Conservation (phyloP, 768 basidiomycete species). For the Mycena metata region DNA sequence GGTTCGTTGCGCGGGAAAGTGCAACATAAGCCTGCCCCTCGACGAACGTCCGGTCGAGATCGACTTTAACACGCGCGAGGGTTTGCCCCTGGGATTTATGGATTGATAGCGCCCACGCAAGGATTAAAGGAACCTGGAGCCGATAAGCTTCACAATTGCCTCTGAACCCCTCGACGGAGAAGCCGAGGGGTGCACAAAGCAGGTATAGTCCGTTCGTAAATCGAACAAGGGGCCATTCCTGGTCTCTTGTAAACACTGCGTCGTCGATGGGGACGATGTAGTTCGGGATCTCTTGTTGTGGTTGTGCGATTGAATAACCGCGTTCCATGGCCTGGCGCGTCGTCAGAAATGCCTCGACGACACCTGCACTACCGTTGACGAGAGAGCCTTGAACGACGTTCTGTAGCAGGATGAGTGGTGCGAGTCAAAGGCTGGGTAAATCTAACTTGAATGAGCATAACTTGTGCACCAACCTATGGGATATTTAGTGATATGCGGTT, state of each 20-base stretch:
- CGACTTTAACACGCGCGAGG: conserved; percentile 81
- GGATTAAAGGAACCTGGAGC: conserved; percentile 65
- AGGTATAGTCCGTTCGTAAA: conserved; percentile 65
- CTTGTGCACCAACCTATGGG: conserved; percentile 78
- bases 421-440: neutral
- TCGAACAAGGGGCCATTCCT: conserved; percentile 70
- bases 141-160: conserved; percentile 72
- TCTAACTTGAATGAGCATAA: conserved; percentile 76
- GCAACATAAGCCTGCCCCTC: conserved; percentile 82
- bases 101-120: conserved; percentile 89
- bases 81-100: conserved; percentile 95
- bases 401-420: neutral
- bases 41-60: conserved; percentile 81
- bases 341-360: conserved; percentile 63
- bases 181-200: conserved; percentile 67
- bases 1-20: conserved; percentile 75
- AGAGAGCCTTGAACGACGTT: conserved; percentile 72
- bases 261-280: conserved; percentile 39
- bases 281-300: conserved; percentile 16
- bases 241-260: conserved; percentile 43
- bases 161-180: conserved; percentile 67
- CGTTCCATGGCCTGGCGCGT: conserved; percentile 59
- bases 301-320: conserved; percentile 47
- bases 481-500: neutral
- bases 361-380: conserved; percentile 78